Conservation (phyloP, 768 basidiomycete species). For the Trametes cingulata region DNA sequence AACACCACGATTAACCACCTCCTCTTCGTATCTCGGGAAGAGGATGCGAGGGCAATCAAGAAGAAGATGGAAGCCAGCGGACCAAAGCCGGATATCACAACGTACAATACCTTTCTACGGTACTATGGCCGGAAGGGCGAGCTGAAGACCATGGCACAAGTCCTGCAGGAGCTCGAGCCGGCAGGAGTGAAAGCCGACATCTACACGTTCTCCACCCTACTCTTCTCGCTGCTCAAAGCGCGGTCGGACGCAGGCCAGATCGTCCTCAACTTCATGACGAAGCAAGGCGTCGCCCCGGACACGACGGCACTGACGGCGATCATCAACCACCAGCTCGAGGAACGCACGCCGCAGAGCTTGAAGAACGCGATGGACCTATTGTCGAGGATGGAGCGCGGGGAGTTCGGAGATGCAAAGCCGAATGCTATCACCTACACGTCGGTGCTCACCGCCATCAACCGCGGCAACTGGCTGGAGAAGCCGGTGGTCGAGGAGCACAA, state of each 20-base stretch:
- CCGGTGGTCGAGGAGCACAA: constrained; percentile 48
- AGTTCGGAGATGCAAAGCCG: constrained; percentile 44
- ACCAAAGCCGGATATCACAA: constrained; percentile 67
- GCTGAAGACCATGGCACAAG: constrained; percentile 56
- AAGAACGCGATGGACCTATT: constrained; percentile 69
- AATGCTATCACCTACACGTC: constrained; percentile 86
- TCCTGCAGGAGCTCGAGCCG: constrained; percentile 58
- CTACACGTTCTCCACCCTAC: constrained; percentile 84
- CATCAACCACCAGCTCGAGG: constrained; percentile 70
- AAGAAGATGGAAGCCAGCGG: constrained; percentile 45
- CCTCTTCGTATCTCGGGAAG: constrained; percentile 40
- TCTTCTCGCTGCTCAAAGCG: constrained; percentile 72
- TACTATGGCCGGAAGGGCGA: constrained; percentile 66
- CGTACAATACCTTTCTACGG: constrained; percentile 80
- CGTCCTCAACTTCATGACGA: constrained; percentile 73
- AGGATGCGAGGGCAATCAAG: constrained; percentile 41
- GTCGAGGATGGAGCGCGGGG: constrained; percentile 67
- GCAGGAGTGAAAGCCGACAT: constrained; percentile 68
- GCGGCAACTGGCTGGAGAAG: constrained; percentile 51
- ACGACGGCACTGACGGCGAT: constrained; percentile 78
- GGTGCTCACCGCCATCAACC: constrained; percentile 71
- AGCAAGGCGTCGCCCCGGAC: constrained; percentile 72
- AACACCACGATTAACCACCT: constrained; percentile 78
- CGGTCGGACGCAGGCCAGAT: constrained; percentile 64
- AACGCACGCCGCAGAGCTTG: constrained; percentile 54